Base-by-base conservation (phyloP, 2,329 filamentous ascomycete species). In the Didymella lethalis region DNA sequence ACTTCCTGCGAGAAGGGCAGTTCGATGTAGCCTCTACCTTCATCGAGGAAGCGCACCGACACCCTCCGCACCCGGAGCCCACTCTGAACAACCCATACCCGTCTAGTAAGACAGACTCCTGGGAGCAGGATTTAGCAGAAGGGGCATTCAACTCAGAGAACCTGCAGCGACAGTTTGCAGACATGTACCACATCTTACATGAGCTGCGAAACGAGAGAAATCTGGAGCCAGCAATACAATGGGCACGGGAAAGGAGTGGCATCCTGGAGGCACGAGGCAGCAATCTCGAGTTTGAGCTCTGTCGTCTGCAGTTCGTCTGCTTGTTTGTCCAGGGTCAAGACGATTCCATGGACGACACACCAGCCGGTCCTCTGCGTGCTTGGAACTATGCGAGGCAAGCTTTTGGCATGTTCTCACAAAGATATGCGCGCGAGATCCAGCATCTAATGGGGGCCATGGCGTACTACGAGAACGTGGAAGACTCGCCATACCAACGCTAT, bases 231-330 rank as follows among this genome's bases (percentile, higher is more conserved):
- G 95, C 95, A 1, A 98, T 99, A 25, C 80, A 86, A 54, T 99
- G 95, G 95, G 92, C 95, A 0, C 83, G 88, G 36, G 74, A 83
- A 26, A 90, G 97, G 70, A 89, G 88, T 58, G 76, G 79, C 5
- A 82, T 88, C 26, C 83, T 99, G 2, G 92, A 97, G 71, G 84
- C 86, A 4, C 86, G 92, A 47, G 94, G 93, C 3, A 97, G 92
- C 71, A 97, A 96, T 68, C 85, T 99, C 2, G 94, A 98, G 75
- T 99, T 98, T 64, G 94, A 99, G 72, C 87, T 99, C 2, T 92
- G 89, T 78, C 90, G 92, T 64, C 83, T 98, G 18, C 92, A 97
- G 67, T 99, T 91, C 69, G 85, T 98, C 32, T 94, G 91, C 85
- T 84, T 97, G 1, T 97, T 96, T 77, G 55, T 68, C n/a, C 64